Evolutionary conservation across 1,139 yeast species (phyloP), one percentile per base, ranked within the genome.

Genomic region (Geotrichum histeridarum): DNA sequence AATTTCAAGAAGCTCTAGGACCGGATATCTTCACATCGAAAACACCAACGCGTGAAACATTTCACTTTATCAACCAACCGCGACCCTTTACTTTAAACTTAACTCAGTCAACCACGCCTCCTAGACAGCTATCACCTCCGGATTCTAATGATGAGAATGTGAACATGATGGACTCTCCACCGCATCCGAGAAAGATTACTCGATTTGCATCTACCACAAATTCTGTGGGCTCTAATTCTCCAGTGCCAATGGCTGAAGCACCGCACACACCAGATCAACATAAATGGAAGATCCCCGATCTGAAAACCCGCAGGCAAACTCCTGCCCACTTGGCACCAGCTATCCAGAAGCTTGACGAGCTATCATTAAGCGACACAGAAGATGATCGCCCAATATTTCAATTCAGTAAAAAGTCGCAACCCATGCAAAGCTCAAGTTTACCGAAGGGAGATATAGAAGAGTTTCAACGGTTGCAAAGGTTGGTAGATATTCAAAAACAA

Each of bases 291-390:
- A 35, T 45, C n/a, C 49, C 49, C 2, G 37, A 45, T 22, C 8
- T 45, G 8, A 35, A 33, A 30, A 4, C 17, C 14, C 49, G 49
- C 17, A 35, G 35, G 15, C 42, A 45, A 12, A 45, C 49, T 4
- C 49, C 49, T 30, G 49, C 32, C 1, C 33, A 14, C 9, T n/a
- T 18, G 4, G 33, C 17, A 9, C 33, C 22, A 11, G 8, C n/a
- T 27, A 9, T 37, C 7, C 36, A 15, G 4, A 14, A 31, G 42
- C 17, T 48, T n/a, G 42, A 35, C 11, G 36, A 48, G 9, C 38
- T 52, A 15, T 47, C 54, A 2, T 32, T 48, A 1, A 48, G 48
- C n/a, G 51, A 47, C 41, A 46, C 54, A 2, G 51, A 47, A 22
- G 36, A 44, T 5, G 51, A 38, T 14, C 27, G 27, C 27, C 5